These are phyloP conservation scores for Elsinoe arachidis DNA, from an alignment of 2,329 filamentous ascomycete species.

Conservation along the genomic window DNA sequence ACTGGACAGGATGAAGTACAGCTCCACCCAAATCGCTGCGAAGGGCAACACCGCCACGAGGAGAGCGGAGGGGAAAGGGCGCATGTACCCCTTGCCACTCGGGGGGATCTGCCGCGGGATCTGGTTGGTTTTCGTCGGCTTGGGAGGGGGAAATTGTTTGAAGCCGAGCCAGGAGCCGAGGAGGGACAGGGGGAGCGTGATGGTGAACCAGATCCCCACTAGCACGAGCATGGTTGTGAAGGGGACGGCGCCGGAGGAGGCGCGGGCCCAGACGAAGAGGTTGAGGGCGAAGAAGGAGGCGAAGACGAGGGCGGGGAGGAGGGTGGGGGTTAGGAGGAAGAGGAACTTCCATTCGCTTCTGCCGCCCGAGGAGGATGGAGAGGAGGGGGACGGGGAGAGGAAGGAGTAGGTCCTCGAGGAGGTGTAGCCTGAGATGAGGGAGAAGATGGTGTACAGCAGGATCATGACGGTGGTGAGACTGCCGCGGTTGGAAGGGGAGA, in stretches of 20 bases:
- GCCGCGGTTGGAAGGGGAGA: slow-evolving; percentile 91
- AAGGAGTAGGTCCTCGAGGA: slow-evolving; percentile 91
- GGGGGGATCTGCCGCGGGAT: slow-evolving; percentile 95
- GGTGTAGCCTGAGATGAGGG: slow-evolving; percentile 84
- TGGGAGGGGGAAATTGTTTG: slow-evolving; percentile 57
- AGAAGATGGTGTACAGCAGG: slow-evolving; percentile 84
- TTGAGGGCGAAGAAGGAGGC: slow-evolving; percentile 84
- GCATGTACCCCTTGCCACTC: slow-evolving; percentile 64
- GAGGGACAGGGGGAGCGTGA: slow-evolving; percentile 85
- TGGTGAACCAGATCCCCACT: slow-evolving; percentile 90
- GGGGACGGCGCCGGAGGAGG: slow-evolving; percentile 86
- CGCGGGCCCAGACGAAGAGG: slow-evolving; percentile 89
- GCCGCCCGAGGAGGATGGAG: too few species aligned
- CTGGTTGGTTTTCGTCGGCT: slow-evolving; percentile 91
- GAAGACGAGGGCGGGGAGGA: slow-evolving; percentile 84
- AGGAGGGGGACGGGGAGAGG: slow-evolving; percentile 44
- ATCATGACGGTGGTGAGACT: slow-evolving; percentile 90
- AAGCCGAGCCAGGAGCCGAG: slow-evolving; percentile 91
- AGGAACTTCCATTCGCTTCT: slow-evolving; percentile 93
- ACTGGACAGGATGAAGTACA: slow-evolving; percentile 98
- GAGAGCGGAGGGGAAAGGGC: slow-evolving; percentile 80
- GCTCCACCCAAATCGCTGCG: slow-evolving; percentile 92
- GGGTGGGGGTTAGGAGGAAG: slow-evolving; percentile 75
- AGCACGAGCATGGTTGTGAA: slow-evolving; percentile 96
- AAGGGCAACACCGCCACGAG: slow-evolving; percentile 90